phyloP scores from a whole-genome alignment of 352 stramenopile genomes.

The Thalassiosira exigua region DNA sequence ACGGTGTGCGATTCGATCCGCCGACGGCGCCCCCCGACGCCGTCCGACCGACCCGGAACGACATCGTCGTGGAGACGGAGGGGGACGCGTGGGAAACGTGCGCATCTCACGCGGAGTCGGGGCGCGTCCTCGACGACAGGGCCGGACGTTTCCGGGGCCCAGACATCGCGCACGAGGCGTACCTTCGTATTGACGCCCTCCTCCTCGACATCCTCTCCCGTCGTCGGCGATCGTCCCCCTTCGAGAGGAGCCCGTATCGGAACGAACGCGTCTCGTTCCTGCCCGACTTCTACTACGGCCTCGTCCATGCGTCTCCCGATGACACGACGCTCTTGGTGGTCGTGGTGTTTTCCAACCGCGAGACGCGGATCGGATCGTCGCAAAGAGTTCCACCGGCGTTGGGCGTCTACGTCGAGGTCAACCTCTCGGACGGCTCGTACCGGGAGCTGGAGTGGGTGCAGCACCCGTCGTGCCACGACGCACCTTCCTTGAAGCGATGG shows the following conservation, averaged over 20 bases:
- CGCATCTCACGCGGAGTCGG: constrained; percentile 26
- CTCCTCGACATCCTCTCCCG: constrained; percentile 56
- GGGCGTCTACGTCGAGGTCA: constrained; percentile 67
- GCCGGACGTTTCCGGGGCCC: constrained; percentile 10
- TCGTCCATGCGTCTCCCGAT: constrained; percentile 55
- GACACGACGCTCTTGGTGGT: constrained; percentile 47
- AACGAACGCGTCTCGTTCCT: constrained; percentile 38
- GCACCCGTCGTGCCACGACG: constrained; percentile 22
- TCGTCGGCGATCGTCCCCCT: constrained; percentile 49
- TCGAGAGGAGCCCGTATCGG: constrained; percentile 37
- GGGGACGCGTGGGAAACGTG: constrained; percentile 44
- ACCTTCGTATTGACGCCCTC: constrained; percentile 70
- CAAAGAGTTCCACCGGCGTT: constrained; percentile 53
- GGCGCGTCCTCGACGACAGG: constrained; percentile 5
- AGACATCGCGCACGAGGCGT: constrained; percentile 54
- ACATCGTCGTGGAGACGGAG: constrained; percentile 42
- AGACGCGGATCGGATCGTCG: constrained; percentile 39
- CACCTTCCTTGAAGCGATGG: constrained; percentile 54
- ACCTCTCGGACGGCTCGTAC: constrained; percentile 61
- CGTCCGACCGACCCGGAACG: constrained; percentile 32
- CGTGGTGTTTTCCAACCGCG: constrained; percentile 61
- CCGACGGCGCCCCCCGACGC: not conserved
- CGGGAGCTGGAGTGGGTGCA: constrained; percentile 71
- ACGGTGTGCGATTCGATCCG: not conserved
- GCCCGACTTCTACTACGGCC: constrained; percentile 69